Evolutionary conservation across 2,329 filamentous ascomycete species (phyloP).

Genomic region (Tolypocladium capitatum): DNA sequence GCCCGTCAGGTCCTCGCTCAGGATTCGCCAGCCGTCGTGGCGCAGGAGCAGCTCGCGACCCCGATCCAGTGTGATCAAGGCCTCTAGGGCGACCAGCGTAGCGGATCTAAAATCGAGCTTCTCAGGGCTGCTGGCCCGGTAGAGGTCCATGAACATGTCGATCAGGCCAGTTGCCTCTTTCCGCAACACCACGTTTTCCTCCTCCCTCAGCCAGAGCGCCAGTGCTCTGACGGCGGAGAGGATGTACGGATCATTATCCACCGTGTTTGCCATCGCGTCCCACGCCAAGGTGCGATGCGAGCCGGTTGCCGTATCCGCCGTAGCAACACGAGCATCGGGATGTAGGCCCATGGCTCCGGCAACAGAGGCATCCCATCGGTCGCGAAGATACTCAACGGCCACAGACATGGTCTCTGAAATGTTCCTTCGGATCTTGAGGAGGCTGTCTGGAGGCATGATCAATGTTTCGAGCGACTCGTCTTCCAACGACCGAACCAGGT

Average conservation of each 20-base stretch:
- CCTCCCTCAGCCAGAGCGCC: slow-evolving; percentile 56
- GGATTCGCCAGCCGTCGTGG: slow-evolving; percentile 39
- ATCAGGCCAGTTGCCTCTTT: slow-evolving; percentile 43
- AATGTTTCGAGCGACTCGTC: slow-evolving; percentile 27
- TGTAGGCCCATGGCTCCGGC: slow-evolving; percentile 49
- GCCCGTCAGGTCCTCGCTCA: slow-evolving; percentile 35
- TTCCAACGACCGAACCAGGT: slow-evolving; percentile 41
- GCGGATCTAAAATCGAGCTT: slow-evolving; percentile 42
- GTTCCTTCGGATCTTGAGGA: slow-evolving; percentile 46
- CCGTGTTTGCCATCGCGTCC: slow-evolving; percentile 38
- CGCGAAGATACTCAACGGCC: slow-evolving; percentile 51
- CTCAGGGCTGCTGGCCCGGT: slow-evolving; percentile 23
- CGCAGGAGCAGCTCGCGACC: slow-evolving; percentile 34
- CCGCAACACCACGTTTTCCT: slow-evolving; percentile 46
- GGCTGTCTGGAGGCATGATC: slow-evolving; percentile 40
- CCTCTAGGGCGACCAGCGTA: slow-evolving; percentile 46
- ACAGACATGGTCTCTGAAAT: slow-evolving; percentile 51
- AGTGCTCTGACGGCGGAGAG: slow-evolving; percentile 44
- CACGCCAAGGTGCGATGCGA: slow-evolving; percentile 38
- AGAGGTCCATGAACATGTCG: slow-evolving; percentile 53
- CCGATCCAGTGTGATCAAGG: slow-evolving; percentile 33
- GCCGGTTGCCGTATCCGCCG: slow-evolving; percentile 30
- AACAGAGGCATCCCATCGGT: slow-evolving; percentile 56
- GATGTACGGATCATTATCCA: slow-evolving; percentile 42
- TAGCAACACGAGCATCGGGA: slow-evolving; percentile 35